Conservation (phyloP, 305 asterid species). For the Solanum hybrid region DNA sequence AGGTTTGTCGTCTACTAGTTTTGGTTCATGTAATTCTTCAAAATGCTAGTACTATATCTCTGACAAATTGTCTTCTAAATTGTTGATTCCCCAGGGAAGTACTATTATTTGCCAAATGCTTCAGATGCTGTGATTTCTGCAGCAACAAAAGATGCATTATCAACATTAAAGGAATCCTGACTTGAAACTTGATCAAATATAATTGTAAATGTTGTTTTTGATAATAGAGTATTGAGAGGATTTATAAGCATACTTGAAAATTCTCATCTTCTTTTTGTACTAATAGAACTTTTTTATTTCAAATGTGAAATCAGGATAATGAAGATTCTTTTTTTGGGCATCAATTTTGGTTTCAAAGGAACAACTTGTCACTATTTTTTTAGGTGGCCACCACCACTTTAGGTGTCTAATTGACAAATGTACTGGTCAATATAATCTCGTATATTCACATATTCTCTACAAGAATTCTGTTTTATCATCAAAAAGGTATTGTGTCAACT, state of each 20-base stretch:
- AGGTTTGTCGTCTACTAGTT: conserved; percentile 33
- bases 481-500: background rate
- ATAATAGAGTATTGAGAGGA: background rate
- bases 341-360: background rate
- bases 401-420: background rate
- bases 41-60: background rate
- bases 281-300: background rate
- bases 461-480: background rate
- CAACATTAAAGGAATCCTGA: conserved; percentile 65
- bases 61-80: background rate
- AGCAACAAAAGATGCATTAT: conserved; percentile 79
- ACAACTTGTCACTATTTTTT: background rate
- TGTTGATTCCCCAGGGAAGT: conserved; percentile 54
- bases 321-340: background rate
- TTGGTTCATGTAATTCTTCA: background rate
- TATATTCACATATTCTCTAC: background rate
- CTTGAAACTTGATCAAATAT: background rate
- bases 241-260: background rate
- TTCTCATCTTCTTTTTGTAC: background rate
- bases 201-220: conserved; percentile 1
- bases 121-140: conserved; percentile 97
- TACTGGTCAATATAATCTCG: background rate
- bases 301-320: background rate
- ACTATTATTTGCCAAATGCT: conserved; percentile 95
- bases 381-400: background rate